These are phyloP conservation scores for Cyberlindnera xylosilytica DNA, from an alignment of 805 yeast genomes.

Conservation along the genomic window DNA sequence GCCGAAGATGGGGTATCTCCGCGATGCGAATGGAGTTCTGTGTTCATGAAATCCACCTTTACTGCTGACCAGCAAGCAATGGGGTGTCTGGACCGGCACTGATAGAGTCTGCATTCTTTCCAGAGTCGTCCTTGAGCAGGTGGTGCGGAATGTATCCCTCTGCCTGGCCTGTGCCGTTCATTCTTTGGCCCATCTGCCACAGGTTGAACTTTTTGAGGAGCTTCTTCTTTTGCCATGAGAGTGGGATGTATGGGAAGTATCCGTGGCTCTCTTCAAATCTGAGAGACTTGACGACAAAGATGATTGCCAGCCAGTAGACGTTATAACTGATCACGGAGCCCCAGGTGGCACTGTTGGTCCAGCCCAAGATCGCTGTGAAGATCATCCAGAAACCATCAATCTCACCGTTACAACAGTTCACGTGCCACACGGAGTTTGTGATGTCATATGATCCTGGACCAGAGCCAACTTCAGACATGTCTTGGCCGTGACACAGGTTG, in stretches of 20 bases:
- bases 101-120: background rate
- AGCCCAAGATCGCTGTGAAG: constrained; percentile 82
- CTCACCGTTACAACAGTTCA: constrained; percentile 89
- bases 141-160: constrained; percentile 13
- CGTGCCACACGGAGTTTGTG: constrained; percentile 82
- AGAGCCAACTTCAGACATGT: constrained; percentile 82
- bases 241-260: constrained; percentile 57
- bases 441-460: constrained; percentile 95
- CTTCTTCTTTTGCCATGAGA: constrained; percentile 54
- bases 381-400: constrained; percentile 94
- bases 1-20: background rate
- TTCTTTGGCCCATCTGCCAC: constrained; percentile 13
- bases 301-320: constrained; percentile 59
- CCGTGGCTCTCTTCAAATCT: constrained; percentile 56
- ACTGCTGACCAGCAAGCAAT: background rate
- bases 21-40: no score
- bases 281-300: constrained; percentile 42
- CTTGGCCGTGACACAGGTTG: constrained; percentile 72
- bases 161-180: background rate
- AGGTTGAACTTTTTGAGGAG: constrained; percentile 37
- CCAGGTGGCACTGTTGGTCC: constrained; percentile 93
- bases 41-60: background rate
- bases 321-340: constrained; percentile 78
- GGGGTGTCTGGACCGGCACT: background rate
- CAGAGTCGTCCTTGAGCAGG: constrained; percentile 2